These are phyloP conservation scores for Dryadomyces quercus-mongolicae DNA, from an alignment of 2,329 filamentous ascomycete genomes.

Conservation along the genomic window DNA sequence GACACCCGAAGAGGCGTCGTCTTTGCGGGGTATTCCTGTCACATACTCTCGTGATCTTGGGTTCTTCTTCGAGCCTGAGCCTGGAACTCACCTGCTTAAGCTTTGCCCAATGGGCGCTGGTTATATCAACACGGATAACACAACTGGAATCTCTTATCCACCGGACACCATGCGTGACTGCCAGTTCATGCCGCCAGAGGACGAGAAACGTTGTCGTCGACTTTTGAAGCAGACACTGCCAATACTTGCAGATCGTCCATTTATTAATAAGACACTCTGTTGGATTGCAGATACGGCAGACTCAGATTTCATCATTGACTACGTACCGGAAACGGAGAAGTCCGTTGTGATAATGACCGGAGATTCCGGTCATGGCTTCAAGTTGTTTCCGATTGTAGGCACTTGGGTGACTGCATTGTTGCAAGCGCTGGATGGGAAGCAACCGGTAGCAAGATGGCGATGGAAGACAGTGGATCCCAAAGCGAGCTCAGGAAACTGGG, in stretches of 20 bases:
- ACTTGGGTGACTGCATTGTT: conserved; percentile 38
- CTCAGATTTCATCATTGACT: conserved; percentile 49
- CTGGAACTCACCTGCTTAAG: conserved; percentile 43
- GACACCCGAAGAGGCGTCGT: conserved; percentile 37
- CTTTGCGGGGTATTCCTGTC: conserved; percentile 44
- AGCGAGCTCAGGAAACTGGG: background rate
- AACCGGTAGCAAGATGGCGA: background rate
- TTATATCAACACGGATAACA: conserved; percentile 25
- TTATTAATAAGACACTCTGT: conserved; percentile 43
- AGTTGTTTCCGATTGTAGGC: conserved; percentile 48
- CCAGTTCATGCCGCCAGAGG: conserved; percentile 37
- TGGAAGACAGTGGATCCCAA: background rate
- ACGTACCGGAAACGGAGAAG: conserved; percentile 35
- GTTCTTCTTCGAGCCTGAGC: conserved; percentile 55
- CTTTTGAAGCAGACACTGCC: conserved; percentile 40
- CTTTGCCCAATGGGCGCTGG: conserved; percentile 47
- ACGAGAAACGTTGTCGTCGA: conserved; percentile 37
- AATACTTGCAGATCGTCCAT: conserved; percentile 36
- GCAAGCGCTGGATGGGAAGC: background rate
- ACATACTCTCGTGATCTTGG: conserved; percentile 49
- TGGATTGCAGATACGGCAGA: conserved; percentile 52
- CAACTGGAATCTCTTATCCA: conserved; percentile 11
- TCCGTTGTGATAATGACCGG: conserved; percentile 37
- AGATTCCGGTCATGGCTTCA: conserved; percentile 51
- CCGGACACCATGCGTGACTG: conserved; percentile 23